Evolutionary conservation across 1,284 basidiomycete genomes (phyloP).

Genomic region (Chondrostereum purpureum): DNA sequence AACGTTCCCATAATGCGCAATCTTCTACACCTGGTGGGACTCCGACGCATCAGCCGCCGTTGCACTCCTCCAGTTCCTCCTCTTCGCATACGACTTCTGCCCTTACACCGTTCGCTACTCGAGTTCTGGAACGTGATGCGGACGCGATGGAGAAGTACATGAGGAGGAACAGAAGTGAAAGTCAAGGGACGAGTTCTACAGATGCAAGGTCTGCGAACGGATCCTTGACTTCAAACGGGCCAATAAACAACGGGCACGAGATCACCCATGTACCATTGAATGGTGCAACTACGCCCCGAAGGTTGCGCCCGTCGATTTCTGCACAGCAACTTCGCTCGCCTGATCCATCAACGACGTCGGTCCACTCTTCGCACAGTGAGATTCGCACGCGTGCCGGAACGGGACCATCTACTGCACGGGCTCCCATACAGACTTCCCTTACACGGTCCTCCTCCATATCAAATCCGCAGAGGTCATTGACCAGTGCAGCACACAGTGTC

Average conservation of each 20-base stretch:
- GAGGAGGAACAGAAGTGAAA: constrained; percentile 71
- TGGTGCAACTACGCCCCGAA: constrained; percentile 52
- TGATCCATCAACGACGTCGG: constrained; percentile 28
- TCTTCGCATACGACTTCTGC: constrained; percentile 32
- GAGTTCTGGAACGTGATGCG: constrained; percentile 74
- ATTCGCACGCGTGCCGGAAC: constrained; percentile 62
- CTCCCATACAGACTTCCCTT: constrained; percentile 34
- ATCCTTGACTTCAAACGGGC: constrained; percentile 41
- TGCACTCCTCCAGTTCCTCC: constrained; percentile 35
- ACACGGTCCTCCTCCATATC: constrained; percentile 45
- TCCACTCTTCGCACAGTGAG: constrained; percentile 9
- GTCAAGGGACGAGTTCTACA: constrained; percentile 61
- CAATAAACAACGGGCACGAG: constrained; percentile 47
- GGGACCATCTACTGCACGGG: constrained; percentile 41
- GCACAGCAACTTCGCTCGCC: constrained; percentile 64
- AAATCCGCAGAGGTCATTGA: constrained; percentile 36
- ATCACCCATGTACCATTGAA: constrained; percentile 40
- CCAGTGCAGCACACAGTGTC: constrained; percentile 28
- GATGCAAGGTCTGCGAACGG: constrained; percentile 60
- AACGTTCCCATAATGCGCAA: constrained; percentile 33
- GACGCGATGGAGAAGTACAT: constrained; percentile 81
- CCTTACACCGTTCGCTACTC: constrained; percentile 67
- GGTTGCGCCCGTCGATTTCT: constrained; percentile 66
- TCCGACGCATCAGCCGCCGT: constrained; percentile 30
- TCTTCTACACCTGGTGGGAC: constrained; percentile 19